These are phyloP conservation scores for Senecio squalidus DNA, from an alignment of 140 eudicot genomes.

Conservation along the genomic window DNA sequence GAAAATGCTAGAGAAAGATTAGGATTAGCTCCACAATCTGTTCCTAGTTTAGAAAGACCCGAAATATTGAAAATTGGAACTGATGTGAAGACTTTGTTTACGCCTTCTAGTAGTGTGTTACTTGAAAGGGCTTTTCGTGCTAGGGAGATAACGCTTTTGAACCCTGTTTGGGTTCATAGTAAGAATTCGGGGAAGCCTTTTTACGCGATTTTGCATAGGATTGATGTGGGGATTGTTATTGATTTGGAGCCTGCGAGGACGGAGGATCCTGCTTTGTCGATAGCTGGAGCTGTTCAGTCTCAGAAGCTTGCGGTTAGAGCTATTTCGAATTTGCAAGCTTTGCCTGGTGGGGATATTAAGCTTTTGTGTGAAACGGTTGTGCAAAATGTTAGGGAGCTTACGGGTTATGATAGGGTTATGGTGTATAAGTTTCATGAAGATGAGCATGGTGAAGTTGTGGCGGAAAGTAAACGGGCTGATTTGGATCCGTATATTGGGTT, in stretches of 20 bases:
- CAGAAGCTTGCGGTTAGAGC: slow-evolving; percentile 93
- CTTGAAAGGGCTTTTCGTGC: slow-evolving; percentile 75
- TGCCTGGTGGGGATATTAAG: slow-evolving; percentile 83
- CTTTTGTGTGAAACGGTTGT: slow-evolving; percentile 91
- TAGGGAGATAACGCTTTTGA: slow-evolving; percentile 54
- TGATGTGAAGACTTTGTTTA: slow-evolving; percentile 75
- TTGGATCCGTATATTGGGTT: slow-evolving; percentile 90
- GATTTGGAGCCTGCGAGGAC: slow-evolving; percentile 88
- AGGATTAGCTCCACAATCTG: slow-evolving; percentile 65
- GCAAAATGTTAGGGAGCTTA: slow-evolving; percentile 65
- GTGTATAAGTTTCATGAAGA: slow-evolving; percentile 96
- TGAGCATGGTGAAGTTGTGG: slow-evolving; percentile 97
- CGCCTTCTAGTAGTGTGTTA: slow-evolving; percentile 48
- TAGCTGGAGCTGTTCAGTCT: slow-evolving; percentile 95
- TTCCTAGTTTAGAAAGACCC: slow-evolving; percentile 49
- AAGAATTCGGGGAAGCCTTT: slow-evolving; percentile 75
- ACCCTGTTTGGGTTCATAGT: slow-evolving; percentile 83
- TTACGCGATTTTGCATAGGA: slow-evolving; percentile 84
- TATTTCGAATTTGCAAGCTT: slow-evolving; percentile 71
- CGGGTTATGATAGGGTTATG: slow-evolving; percentile 96
- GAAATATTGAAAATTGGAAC: slow-evolving; percentile 59
- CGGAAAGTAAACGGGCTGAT: slow-evolving; percentile 73
- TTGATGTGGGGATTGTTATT: slow-evolving; percentile 87
- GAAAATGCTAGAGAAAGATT: slow-evolving; percentile 76
- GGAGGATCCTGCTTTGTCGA: slow-evolving; percentile 79